Conservation (phyloP, 352 stramenopile genomes). For the Phytophthora pinifolia region DNA sequence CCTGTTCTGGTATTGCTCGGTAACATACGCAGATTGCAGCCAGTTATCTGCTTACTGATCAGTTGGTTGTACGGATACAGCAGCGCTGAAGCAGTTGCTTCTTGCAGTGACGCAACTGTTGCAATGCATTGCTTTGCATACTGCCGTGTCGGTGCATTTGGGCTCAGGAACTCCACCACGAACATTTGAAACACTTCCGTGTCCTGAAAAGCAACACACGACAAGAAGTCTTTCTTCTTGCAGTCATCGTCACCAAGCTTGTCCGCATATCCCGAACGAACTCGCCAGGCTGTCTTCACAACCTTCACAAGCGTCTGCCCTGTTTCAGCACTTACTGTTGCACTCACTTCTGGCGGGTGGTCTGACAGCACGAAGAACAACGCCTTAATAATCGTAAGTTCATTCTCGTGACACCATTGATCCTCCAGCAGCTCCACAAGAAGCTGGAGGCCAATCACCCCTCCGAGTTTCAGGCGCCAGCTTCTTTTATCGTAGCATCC, state of each 20-base stretch:
- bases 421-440: constrained; percentile 66
- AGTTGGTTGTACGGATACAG: constrained; percentile 85
- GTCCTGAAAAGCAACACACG: constrained; percentile 79
- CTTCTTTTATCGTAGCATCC: constrained; percentile 86
- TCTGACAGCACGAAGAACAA: constrained; percentile 89
- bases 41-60: constrained; percentile 85
- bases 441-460: constrained; percentile 63
- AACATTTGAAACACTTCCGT: constrained; percentile 88
- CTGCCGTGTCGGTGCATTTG: constrained; percentile 62
- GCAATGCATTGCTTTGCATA: constrained; percentile 77
- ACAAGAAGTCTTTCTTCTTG: constrained; percentile 62
- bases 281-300: constrained; percentile 58
- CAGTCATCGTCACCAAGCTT: constrained; percentile 34
- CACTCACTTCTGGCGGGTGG: constrained; percentile 81
- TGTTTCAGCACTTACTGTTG: constrained; percentile 72
- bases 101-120: constrained; percentile 53
- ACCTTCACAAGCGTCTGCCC: constrained; percentile 58
- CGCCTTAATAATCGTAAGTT: constrained; percentile 80
- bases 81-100: constrained; percentile 62
- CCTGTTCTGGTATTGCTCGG: constrained; percentile 66
- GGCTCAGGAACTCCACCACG: constrained; percentile 85
- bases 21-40: constrained; percentile 74
- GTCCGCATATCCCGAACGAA: constrained; percentile 40
- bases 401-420: constrained; percentile 87
- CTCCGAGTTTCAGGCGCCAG: constrained; percentile 84